These are phyloP conservation scores for Neoarthrinium moseri DNA, from an alignment of 2,329 filamentous ascomycete genomes.

Conservation along the genomic window DNA sequence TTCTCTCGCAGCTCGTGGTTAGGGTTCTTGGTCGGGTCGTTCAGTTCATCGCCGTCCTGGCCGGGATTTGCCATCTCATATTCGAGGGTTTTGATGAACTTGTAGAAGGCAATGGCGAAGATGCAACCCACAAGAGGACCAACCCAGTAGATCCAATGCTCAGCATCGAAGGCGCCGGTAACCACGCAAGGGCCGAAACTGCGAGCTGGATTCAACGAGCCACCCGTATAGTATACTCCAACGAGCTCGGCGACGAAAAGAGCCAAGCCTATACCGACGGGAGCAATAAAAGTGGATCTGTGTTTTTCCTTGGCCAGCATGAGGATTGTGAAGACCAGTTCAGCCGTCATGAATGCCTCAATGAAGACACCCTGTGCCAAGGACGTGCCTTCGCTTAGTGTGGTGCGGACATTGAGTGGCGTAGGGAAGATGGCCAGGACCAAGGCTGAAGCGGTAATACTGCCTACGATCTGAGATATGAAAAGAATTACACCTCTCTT, in stretches of 20 bases:
- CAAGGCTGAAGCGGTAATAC: conserved; percentile 29
- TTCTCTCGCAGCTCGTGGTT: conserved; percentile 17
- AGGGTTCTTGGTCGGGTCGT: conserved; percentile 17
- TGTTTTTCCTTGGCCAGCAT: conserved; percentile 65
- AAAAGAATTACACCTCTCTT: conserved; percentile 13
- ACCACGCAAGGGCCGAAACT: conserved; percentile 36
- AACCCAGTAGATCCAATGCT: conserved; percentile 43
- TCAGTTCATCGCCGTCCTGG: conserved; percentile 26
- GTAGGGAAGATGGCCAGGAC: conserved; percentile 43
- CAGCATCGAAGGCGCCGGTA: conserved; percentile 29
- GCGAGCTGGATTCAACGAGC: conserved; percentile 38
- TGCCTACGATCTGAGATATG: conserved; percentile 15
- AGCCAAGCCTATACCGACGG: conserved; percentile 60
- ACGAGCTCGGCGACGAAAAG: conserved; percentile 51
- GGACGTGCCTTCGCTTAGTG: conserved; percentile 41
- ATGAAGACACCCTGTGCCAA: conserved; percentile 52
- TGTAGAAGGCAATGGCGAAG: conserved; percentile 33
- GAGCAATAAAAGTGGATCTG: conserved; percentile 60
- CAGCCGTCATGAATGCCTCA: conserved; percentile 53
- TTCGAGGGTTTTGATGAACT: conserved; percentile 38
- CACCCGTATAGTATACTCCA: conserved; percentile 37
- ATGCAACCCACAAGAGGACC: conserved; percentile 36
- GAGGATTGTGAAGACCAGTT: conserved; percentile 53
- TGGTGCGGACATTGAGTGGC: conserved; percentile 44
- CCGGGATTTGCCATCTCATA: conserved; percentile 36